phyloP scores from a whole-genome alignment of 2,329 filamentous ascomycete species.

The Epichloe typhina region DNA sequence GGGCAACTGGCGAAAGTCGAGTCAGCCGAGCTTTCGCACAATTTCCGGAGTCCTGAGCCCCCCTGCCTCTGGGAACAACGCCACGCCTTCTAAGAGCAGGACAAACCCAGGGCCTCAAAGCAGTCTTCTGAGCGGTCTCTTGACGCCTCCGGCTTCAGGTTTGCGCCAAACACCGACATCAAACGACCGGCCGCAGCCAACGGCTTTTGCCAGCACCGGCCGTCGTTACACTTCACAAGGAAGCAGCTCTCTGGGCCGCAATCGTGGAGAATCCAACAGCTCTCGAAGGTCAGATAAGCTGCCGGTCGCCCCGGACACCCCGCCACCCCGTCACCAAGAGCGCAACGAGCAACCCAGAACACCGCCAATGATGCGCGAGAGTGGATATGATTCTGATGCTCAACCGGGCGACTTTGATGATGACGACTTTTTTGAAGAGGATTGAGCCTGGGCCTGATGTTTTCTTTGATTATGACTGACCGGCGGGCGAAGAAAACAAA shows the following conservation, averaged over 20 bases:
- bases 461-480: not conserved
- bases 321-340: slow-evolving; percentile 26
- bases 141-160: slow-evolving; percentile 78
- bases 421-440: slow-evolving; percentile 44
- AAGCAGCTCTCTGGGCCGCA: slow-evolving; percentile 12
- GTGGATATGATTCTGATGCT: slow-evolving; percentile 49
- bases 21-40: slow-evolving; percentile 35
- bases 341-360: slow-evolving; percentile 35
- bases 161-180: slow-evolving; percentile 46
- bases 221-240: slow-evolving; percentile 40
- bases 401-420: slow-evolving; percentile 46
- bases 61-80: slow-evolving; percentile 28
- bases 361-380: slow-evolving; percentile 47
- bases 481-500: not conserved
- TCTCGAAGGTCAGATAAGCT: slow-evolving; percentile 27
- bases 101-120: slow-evolving; percentile 37
- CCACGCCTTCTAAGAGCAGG: slow-evolving; percentile 51
- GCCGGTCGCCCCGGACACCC: slow-evolving; percentile 25
- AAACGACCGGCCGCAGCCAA: slow-evolving; percentile 35
- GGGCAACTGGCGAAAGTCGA: slow-evolving; percentile 78
- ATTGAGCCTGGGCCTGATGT: slow-evolving; percentile 13
- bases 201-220: slow-evolving; percentile 47
- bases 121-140: slow-evolving; percentile 60
- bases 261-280: slow-evolving; percentile 17
- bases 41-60: slow-evolving; percentile 35